These are phyloP conservation scores for Yamadazyma pseudoaaseri DNA, from an alignment of 1,139 yeast species.

Conservation along the genomic window DNA sequence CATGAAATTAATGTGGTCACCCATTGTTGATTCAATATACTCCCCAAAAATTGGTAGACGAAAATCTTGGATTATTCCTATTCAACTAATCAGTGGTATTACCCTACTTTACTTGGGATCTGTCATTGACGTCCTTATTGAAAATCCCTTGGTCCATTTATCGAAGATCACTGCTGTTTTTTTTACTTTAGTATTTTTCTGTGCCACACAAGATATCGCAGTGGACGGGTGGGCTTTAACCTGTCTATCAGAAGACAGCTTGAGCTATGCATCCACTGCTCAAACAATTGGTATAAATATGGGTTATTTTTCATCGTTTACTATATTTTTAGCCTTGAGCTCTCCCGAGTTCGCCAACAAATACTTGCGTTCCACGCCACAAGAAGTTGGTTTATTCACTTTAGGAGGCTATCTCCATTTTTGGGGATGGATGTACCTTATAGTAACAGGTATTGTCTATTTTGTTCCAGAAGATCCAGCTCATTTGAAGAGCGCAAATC, in stretches of 20 bases:
- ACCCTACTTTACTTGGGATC: constrained; percentile 65
- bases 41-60: constrained; percentile 70
- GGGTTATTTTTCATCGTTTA: constrained; percentile 89
- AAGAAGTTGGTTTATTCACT: constrained; percentile 64
- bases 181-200: constrained; percentile 74
- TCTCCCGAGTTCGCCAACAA: constrained; percentile 92
- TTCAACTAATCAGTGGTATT: constrained; percentile 74
- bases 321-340: constrained; percentile 85
- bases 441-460: constrained; percentile 62
- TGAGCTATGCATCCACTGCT: constrained; percentile 96
- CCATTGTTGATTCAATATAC: constrained; percentile 88
- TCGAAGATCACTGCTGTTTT: constrained; percentile 59
- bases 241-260: constrained; percentile 69
- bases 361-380: constrained; percentile 64
- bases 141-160: constrained; percentile 55
- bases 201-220: constrained; percentile 98
- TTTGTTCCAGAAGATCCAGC: constrained; percentile 69
- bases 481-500: constrained; percentile 43
- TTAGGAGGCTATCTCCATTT: constrained; percentile 72
- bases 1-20: constrained; percentile 90
- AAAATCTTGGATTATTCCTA: constrained; percentile 92
- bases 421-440: constrained; percentile 73
- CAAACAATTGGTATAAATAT: constrained; percentile 93
- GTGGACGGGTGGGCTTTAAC: constrained; percentile 99
- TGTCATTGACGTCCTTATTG: constrained; percentile 55